Conservation (phyloP, 306 rosid genomes). For the Rosa rugosa region DNA sequence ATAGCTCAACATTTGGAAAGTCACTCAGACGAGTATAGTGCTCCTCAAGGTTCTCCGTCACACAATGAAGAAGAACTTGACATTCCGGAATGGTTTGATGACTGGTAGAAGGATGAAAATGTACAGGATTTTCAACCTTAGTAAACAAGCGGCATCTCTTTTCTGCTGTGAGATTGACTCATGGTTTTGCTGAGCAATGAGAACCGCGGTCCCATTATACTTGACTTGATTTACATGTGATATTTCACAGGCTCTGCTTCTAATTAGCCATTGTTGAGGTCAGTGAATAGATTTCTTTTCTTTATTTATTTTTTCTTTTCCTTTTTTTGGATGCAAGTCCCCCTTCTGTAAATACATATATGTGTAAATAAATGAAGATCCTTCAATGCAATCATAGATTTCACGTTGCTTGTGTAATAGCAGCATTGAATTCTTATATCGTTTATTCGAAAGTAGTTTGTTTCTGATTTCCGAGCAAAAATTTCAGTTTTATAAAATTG, state of each 20-base stretch:
- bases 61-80: slow-evolving; percentile 54
- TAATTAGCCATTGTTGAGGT: slow-evolving; percentile 34
- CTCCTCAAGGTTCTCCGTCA: slow-evolving; percentile 45
- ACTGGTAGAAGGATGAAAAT: slow-evolving; percentile 61
- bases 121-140: slow-evolving; percentile 25
- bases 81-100: slow-evolving; percentile 82
- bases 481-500: background rate
- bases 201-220: slow-evolving; percentile 32
- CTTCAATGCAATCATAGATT: slow-evolving; percentile 29
- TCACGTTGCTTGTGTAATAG: slow-evolving; percentile 6
- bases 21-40: slow-evolving; percentile 52
- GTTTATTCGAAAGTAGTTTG: background rate
- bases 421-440: slow-evolving; percentile 3
- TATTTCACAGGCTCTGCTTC: slow-evolving; percentile 23
- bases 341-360: slow-evolving; percentile 42
- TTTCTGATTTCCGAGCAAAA: background rate
- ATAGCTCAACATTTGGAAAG: slow-evolving; percentile 60
- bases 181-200: slow-evolving; percentile 17
- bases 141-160: slow-evolving; percentile 20
- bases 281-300: slow-evolving; percentile 31
- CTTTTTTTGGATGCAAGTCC: slow-evolving; percentile 23
- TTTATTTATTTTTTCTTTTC: slow-evolving; percentile 17
- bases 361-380: slow-evolving; percentile 42
- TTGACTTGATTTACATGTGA: slow-evolving; percentile 25
- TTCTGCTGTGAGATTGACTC: slow-evolving; percentile 24